Evolutionary conservation across 805 yeast genomes (phyloP).

Genomic region (Yarrowia phangngaensis): DNA sequence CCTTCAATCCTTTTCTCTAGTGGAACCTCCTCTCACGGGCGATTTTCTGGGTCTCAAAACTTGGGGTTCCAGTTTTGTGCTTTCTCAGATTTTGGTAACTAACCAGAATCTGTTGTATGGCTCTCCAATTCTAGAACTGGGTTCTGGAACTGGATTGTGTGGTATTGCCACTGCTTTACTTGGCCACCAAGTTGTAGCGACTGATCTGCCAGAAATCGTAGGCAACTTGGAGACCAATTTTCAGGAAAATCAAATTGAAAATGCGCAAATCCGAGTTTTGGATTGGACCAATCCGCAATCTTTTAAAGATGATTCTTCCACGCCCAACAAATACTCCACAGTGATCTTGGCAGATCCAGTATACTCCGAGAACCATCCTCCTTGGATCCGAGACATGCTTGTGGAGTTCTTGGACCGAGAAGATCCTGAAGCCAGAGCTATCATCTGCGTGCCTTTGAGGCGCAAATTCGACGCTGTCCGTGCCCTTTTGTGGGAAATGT

Average conservation of each 20-base stretch:
- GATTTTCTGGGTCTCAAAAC: constrained; percentile 90
- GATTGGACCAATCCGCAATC: constrained; percentile 72
- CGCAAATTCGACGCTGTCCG: constrained; percentile 63
- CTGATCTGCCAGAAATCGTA: constrained; percentile 77
- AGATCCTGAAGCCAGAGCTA: constrained; percentile 46
- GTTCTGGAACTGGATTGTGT: constrained; percentile 90
- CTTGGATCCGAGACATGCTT: constrained; percentile 62
- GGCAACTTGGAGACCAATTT: constrained; percentile 63
- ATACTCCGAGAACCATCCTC: constrained; percentile 78
- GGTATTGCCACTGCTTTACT: constrained; percentile 65
- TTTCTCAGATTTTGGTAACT: constrained; percentile 51
- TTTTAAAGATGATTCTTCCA: constrained; percentile 32
- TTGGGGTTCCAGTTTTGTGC: constrained; percentile 86
- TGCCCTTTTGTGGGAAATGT: constrained; percentile 52
- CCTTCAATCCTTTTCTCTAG: constrained; percentile 41
- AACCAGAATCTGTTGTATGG: constrained; percentile 30
- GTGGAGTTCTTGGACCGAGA: constrained; percentile 43
- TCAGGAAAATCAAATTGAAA: constrained; percentile 44
- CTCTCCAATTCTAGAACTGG: constrained; percentile 61
- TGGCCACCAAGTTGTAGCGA: constrained; percentile 52
- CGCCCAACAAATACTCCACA: constrained; percentile 46
- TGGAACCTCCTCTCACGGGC: constrained; percentile 80
- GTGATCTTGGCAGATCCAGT: constrained; percentile 83
- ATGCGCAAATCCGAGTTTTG: constrained; percentile 48
- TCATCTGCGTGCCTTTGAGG: constrained; percentile 76